Conservation (phyloP, 2,329 filamentous ascomycete genomes). For the Colletotrichum kahawae region DNA sequence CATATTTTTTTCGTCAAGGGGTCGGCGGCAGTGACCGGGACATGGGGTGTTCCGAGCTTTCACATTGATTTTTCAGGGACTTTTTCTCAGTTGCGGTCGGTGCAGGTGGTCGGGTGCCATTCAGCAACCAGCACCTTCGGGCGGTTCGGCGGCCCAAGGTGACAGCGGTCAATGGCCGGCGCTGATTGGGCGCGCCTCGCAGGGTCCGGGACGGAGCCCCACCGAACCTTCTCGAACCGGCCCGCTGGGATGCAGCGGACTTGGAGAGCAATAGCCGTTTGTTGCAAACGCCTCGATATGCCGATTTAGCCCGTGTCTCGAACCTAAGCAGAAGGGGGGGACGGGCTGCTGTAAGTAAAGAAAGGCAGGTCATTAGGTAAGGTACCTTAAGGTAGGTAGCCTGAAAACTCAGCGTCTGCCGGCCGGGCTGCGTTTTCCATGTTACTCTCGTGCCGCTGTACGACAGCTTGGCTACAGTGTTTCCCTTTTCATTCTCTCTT, state of each 20-base stretch:
- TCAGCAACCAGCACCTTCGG: constrained; percentile 5
- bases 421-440: not conserved
- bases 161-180: not conserved
- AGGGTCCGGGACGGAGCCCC: constrained; percentile 30
- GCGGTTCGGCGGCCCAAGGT: constrained; percentile 16
- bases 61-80: not conserved
- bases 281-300: constrained; percentile 39
- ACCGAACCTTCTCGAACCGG: constrained; percentile 52
- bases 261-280: constrained; percentile 26
- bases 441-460: not conserved
- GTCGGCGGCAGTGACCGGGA: constrained; percentile 14
- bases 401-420: not conserved
- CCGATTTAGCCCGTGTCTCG: constrained; percentile 3
- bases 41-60: not conserved
- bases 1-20: not conserved
- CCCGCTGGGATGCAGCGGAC: constrained; percentile 19
- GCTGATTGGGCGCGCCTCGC: not conserved
- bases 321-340: not conserved
- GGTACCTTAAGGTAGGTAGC: not conserved
- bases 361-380: not conserved
- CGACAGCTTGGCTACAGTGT: not conserved
- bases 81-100: not conserved
- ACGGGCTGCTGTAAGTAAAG: not conserved
- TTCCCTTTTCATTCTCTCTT: not conserved
- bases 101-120: not conserved